Evolutionary conservation across 2,329 filamentous ascomycete species (phyloP), one percentile per base, ranked within the genome.

Genomic region (Colletotrichum graminicola): DNA sequence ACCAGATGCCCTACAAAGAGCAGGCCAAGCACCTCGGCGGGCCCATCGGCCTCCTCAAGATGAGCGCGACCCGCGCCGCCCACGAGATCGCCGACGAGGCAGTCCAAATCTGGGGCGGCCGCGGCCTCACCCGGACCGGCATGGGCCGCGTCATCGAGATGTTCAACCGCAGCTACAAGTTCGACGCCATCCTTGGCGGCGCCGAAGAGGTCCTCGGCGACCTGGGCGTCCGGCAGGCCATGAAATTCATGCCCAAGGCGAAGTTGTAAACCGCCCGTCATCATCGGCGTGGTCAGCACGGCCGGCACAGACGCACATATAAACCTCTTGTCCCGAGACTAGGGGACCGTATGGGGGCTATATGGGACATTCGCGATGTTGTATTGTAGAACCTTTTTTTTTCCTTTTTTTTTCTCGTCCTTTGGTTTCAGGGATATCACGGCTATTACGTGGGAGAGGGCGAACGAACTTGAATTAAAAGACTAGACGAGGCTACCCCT

Each of bases 101-200:
- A 2, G 91, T 94, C 6, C 94, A 96, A 79, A 95, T 97, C 78
- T 97, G 94, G 81, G 94, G 94, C 57, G 94, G 94, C 8, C 87
- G 94, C 66, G 94, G 90, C 4, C 81, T 97, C 11, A 97, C 94
- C 0, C 91, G 94, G 82, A 88, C 88, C 0, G 94, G 94, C 21
- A 97, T 97, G 94, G 94, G 94, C 59, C 88, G 88, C 62, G 87
- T 94, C 41, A 90, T 97, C 73, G 94, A 97, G 83, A 92, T 93
- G 87, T 96, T 96, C 83, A 89, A 95, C 80, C 86, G 93, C 57
- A 94, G 91, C 2, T 93, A 95, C 82, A 96, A 96, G 83, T 96
- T 93, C 67, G 91, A 93, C 79, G 87, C 91, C 29, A 93, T 93
- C 69, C 81, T 95, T 34, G 94, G 94, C 69, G 94, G 94, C 14